These are phyloP conservation scores for Aspergillus intermedius DNA, from an alignment of 2,329 filamentous ascomycete genomes.

Conservation along the genomic window DNA sequence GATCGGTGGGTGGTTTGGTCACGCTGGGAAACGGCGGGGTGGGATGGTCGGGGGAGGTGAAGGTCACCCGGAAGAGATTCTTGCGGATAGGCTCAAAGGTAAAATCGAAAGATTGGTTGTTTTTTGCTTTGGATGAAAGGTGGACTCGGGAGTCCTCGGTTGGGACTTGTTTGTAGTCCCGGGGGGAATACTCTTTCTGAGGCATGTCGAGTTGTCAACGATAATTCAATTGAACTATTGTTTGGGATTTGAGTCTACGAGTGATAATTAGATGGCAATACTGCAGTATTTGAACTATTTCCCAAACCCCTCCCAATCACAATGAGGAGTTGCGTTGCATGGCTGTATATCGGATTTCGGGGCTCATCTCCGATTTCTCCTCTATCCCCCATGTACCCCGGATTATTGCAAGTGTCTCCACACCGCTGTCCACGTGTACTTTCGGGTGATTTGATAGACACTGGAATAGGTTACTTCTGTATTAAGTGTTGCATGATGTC, in stretches of 20 bases:
- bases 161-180: conserved; percentile 28
- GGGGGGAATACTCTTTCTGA: conserved; percentile 43
- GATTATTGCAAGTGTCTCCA: background rate
- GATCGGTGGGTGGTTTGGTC: conserved; percentile 35
- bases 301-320: background rate
- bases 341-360: conserved; percentile 23
- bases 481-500: background rate
- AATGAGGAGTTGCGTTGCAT: conserved; percentile 3
- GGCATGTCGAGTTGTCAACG: conserved; percentile 39
- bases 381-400: background rate
- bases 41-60: conserved; percentile 56
- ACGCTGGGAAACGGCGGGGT: conserved; percentile 61
- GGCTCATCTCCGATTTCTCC: conserved; percentile 19
- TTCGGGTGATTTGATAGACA: too few relatives aligned
- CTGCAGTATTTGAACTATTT: background rate
- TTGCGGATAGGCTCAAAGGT: conserved; percentile 56
- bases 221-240: background rate
- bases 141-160: conserved; percentile 27
- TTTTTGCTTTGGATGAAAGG: conserved; percentile 29
- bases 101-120: conserved; percentile 48
- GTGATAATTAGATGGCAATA: background rate
- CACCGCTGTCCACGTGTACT: too few relatives aligned
- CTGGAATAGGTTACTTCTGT: background rate
- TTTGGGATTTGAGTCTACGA: too few relatives aligned
- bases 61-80: conserved; percentile 63